A percentile compares a stretch with the other conserved stretches of the same genome.
phyloP scores from a whole-genome alignment of 306 rosid species.

The Abrus precatorius region DNA sequence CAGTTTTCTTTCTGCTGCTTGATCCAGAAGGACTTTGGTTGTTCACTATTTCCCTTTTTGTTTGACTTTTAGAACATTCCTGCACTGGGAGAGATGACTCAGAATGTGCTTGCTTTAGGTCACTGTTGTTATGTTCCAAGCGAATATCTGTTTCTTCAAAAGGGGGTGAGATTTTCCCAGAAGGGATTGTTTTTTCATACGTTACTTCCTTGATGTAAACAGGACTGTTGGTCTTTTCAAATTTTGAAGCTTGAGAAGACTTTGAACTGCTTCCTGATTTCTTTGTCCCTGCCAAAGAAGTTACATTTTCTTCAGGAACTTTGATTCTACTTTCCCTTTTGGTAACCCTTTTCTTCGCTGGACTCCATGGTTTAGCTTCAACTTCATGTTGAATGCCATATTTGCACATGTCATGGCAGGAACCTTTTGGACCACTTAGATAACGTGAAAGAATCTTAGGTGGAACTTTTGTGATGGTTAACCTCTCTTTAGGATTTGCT shows the following conservation, averaged over 20 bases:
- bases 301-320: constrained; percentile 37
- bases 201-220: constrained; percentile 52
- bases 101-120: constrained; percentile 17
- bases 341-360: constrained; percentile 41
- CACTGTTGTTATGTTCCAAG: constrained; percentile 46
- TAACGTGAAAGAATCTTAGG: constrained; percentile 69
- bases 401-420: constrained; percentile 89
- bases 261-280: constrained; percentile 43
- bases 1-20: constrained; percentile 46
- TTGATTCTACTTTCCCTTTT: constrained; percentile 38
- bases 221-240: constrained; percentile 32
- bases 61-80: constrained; percentile 42
- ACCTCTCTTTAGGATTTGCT: constrained; percentile 37
- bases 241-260: constrained; percentile 44
- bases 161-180: constrained; percentile 50
- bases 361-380: constrained; percentile 60
- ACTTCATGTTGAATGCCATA: constrained; percentile 61
- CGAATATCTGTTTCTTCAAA: constrained; percentile 53
- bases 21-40: constrained; percentile 44
- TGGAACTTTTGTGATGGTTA: constrained; percentile 33
- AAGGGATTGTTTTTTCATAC: constrained; percentile 44
- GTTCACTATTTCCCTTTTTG: constrained; percentile 44
- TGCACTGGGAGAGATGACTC: constrained; percentile 39
- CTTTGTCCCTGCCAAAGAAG: constrained; percentile 47
- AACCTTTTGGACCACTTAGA: constrained; percentile 58